Percentiles rank a stretch among this genome's conserved stretches.
phyloP scores from a whole-genome alignment of 73 alveolate genomes.

The Paraurostyla sp. region DNA sequence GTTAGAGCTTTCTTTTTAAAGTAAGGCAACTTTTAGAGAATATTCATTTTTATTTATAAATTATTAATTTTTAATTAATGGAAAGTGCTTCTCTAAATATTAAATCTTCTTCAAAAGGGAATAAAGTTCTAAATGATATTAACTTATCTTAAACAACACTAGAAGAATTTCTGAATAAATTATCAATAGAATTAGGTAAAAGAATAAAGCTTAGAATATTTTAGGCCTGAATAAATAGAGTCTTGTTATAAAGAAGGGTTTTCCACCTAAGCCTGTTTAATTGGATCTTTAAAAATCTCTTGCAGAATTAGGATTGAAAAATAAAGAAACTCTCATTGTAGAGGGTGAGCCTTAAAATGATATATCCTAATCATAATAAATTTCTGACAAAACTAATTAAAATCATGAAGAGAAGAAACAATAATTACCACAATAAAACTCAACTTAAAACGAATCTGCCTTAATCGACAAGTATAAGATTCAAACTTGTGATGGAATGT shows the following conservation, averaged over 20 bases:
- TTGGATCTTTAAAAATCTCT: neutral
- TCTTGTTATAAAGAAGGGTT: constrained; percentile 52
- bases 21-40: too few species aligned
- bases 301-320: constrained; percentile 47
- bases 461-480: neutral
- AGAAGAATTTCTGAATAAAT: neutral
- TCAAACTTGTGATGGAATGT: constrained; percentile 59
- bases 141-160: neutral
- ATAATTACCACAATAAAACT: neutral
- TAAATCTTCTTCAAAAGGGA: neutral
- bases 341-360: neutral
- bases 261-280: constrained; percentile 64
- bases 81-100: neutral
- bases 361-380: neutral
- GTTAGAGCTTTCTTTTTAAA: too few species aligned
- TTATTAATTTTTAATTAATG: too few species aligned
- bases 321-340: constrained; percentile 53
- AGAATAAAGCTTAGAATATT: neutral
- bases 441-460: neutral
- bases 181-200: neutral
- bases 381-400: neutral
- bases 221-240: neutral
- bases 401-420: neutral
- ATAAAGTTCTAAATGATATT: neutral
- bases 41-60: too few species aligned